Base-by-base conservation (phyloP, 2,329 filamentous ascomycete species). In the Orbilia oligospora region DNA sequence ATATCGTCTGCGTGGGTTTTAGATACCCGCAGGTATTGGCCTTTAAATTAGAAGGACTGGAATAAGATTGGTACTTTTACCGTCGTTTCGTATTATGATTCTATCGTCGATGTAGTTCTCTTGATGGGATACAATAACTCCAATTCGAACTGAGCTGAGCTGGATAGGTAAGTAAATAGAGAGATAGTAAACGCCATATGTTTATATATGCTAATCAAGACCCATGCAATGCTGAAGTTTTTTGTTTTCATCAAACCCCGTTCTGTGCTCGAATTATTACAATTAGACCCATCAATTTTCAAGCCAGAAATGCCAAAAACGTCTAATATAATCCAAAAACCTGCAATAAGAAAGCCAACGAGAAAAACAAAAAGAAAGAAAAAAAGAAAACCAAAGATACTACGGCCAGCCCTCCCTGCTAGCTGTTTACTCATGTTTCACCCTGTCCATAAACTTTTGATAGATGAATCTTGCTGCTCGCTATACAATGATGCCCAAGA, bases 401-500 rank as follows among this genome's bases (percentile, higher is more conserved):
- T 38, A 38, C 3, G 36, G 10, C 36, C 36, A 14, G 9, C 36
- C 36, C 36, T 38, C 36, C n/a, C n/a, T n/a, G n/a, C n/a, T n/a
- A n/a, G 8, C 2, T 2, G 12, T 38, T 22, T 18, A 4, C 22
- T 53, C 14, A 10, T 53, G 5, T n/a, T 53, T n/a, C n/a, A n/a
- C n/a, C n/a, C 16, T 16, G 10, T 10, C 24, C 49, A 30, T 16
- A 30, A 53, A 53, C 49, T 53, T 53, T 53, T 53, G 49, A 53
- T 53, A n/a, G 36, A 38, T 38, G 36, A 38, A 38, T 38, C 36
- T 38, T 38, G 36, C 22, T 30, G 22, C 44, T 64, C 41, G 44
- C 38, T 64, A 20, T 64, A 64, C 38, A 46, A 36, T 49, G n/a
- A 64, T 44, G 18, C 58, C 27, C 61, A 41, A 14, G 63, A 72